Evolutionary conservation across 768 basidiomycete genomes (phyloP), one percentile per base, ranked within the genome.

Genomic region (Phaeotremella skinneri): DNA sequence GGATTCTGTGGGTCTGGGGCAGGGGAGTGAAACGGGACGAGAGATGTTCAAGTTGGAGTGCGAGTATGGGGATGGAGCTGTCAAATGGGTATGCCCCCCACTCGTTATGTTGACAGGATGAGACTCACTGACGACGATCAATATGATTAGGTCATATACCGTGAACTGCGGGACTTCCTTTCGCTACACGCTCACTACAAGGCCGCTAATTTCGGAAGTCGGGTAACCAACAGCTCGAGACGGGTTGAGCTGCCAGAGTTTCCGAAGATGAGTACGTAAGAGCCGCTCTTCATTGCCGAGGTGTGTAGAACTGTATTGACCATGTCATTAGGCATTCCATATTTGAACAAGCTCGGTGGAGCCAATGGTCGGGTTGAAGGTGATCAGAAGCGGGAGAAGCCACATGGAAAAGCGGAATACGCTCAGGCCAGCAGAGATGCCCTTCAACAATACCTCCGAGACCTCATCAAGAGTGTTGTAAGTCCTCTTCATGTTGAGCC

Each of bases 61-160:
- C 74, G 90, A 96, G 76, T 98, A 99, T 75, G 94, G 91, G 0
- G 92, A 94, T 64, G 91, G 91, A 21, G 86, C 87, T 13, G 85
- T 71, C 81, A 91, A 80, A 75, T 99, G 96, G 94, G 93, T 96
- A 27, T 82, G 75, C 17, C 25, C 47, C 5, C 2, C 9, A 16
- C 6, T 16, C 42, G 49, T 31, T 37, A 23, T 30, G 17, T 31
- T 4, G 6, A 16, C 20, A 20, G 11, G 9, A 26, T 41, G 7
- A n/a, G n/a, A n/a, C n/a, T n/a, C n/a, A n/a, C n/a, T n/a, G n/a
- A n/a, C n/a, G n/a, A n/a, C n/a, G n/a, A n/a, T n/a, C n/a, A n/a
- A n/a, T n/a, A n/a, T n/a, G n/a, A n/a, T n/a, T 23, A 75, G 77
- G 76, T 78, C 30, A 72, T 79, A 49, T 78, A 78, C 50, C 86